These are phyloP conservation scores for Calocybe indica DNA, from an alignment of 768 basidiomycete species.

Conservation along the genomic window DNA sequence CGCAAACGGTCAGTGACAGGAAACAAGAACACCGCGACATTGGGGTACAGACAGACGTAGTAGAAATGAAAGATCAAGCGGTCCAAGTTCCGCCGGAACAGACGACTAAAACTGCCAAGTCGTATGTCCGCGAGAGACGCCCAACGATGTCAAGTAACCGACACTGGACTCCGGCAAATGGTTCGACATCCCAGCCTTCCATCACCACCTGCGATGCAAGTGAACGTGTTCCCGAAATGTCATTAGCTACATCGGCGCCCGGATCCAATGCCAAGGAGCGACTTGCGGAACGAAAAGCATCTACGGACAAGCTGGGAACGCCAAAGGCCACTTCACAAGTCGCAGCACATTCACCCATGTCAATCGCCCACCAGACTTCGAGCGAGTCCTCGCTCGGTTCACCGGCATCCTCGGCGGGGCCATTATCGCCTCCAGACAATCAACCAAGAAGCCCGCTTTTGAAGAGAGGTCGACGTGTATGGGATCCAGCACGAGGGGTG, in stretches of 20 bases:
- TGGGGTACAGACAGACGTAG: slow-evolving; percentile 65
- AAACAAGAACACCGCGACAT: slow-evolving; percentile 56
- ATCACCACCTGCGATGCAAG: slow-evolving; percentile 19
- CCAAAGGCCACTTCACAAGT: neutral
- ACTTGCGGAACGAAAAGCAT: neutral
- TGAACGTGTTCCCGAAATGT: slow-evolving; percentile 6
- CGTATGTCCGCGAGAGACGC: slow-evolving; percentile 6
- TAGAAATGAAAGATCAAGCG: slow-evolving; percentile 46
- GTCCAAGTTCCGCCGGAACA: slow-evolving; percentile 49
- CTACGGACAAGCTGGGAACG: slow-evolving; percentile 6
- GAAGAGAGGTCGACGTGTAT: slow-evolving; percentile 58
- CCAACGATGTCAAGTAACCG: slow-evolving; percentile 14
- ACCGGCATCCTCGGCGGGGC: slow-evolving; percentile 50
- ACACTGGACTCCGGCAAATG: slow-evolving; percentile 23
- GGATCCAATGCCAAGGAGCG: neutral
- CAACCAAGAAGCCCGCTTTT: slow-evolving; percentile 24
- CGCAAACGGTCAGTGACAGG: slow-evolving; percentile 29
- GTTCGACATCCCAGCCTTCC: slow-evolving; percentile 15
- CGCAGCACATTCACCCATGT: neutral
- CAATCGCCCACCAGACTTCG: slow-evolving; percentile 35
- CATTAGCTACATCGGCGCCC: neutral
- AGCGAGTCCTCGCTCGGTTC: slow-evolving; percentile 46
- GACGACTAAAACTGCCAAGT: slow-evolving; percentile 8
- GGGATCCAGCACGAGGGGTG: slow-evolving; percentile 82
- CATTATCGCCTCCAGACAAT: slow-evolving; percentile 43